Evolutionary conservation across 495 filamentous ascomycete genomes (phyloP).

Genomic region (Aspergillus funiculosus): DNA sequence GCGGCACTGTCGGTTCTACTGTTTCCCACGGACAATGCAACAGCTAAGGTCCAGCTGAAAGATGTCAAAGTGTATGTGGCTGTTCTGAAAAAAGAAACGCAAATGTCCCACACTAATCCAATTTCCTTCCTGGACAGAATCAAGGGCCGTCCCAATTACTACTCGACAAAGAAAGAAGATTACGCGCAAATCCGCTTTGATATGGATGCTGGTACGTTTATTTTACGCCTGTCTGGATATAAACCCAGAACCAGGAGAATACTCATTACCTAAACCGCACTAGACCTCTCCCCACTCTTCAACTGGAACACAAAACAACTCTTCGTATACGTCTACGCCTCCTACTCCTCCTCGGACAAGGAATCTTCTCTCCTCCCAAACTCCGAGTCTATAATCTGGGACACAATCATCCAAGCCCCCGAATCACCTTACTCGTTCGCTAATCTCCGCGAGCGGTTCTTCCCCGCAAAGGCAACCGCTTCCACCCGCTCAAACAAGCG

Average conservation of each 20-base stretch:
- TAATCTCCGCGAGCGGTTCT: conserved; percentile 31
- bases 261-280: conserved; percentile 3
- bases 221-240: neutral
- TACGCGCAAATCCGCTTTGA: conserved; percentile 92
- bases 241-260: conserved; percentile 1
- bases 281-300: conserved; percentile 85
- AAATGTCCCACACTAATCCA: neutral
- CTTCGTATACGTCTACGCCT: conserved; percentile 89
- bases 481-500: conserved; percentile 8
- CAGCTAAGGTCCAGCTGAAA: conserved; percentile 57
- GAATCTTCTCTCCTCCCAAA: conserved; percentile 27
- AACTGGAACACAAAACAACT: conserved; percentile 99
- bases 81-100: neutral
- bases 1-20: conserved; percentile 74
- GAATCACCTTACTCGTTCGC: conserved; percentile 50
- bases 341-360: conserved; percentile 59
- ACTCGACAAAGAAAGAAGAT: conserved; percentile 85
- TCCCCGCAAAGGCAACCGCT: conserved; percentile 19
- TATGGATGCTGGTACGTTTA: conserved; percentile 59
- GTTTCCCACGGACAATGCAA: conserved; percentile 58
- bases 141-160: conserved; percentile 88
- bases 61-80: conserved; percentile 88
- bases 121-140: conserved; percentile 52
- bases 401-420: conserved; percentile 78
- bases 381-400: conserved; percentile 87